phyloP scores from a whole-genome alignment of 1,139 yeast species.

The Zhuliangozyma blackwelliae region DNA sequence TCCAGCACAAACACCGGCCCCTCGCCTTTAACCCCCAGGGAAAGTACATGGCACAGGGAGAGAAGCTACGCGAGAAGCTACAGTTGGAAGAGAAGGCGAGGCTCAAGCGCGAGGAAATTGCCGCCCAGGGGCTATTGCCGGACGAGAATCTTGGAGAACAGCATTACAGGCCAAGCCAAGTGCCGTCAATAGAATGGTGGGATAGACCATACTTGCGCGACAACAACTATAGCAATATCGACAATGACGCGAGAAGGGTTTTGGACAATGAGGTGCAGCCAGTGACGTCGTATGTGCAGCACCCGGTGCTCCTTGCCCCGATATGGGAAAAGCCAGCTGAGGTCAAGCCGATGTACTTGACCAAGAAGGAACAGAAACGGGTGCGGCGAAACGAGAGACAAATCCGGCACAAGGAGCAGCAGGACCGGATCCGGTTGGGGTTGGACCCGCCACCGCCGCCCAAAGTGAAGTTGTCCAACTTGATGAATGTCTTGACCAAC shows the following conservation, averaged over 20 bases:
- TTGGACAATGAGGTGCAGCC: slow-evolving; percentile 43
- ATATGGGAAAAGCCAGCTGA: slow-evolving; percentile 48
- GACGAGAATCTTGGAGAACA: slow-evolving; percentile 50
- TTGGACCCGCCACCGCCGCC: slow-evolving; percentile 87
- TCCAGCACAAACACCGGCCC: slow-evolving; percentile 24
- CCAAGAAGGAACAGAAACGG: slow-evolving; percentile 74
- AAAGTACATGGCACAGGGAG: slow-evolving; percentile 55
- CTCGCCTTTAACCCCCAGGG: slow-evolving; percentile 57
- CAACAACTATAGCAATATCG: slow-evolving; percentile 19
- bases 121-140: slow-evolving; percentile 43
- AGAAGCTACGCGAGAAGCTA: slow-evolving; percentile 42
- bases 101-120: slow-evolving; percentile 19
- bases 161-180: slow-evolving; percentile 38
- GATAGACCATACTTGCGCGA: slow-evolving; percentile 49
- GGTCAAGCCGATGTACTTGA: slow-evolving; percentile 52
- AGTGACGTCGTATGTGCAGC: slow-evolving; percentile 66
- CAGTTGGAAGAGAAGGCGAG: slow-evolving; percentile 27
- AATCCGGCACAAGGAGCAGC: slow-evolving; percentile 60
- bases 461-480: slow-evolving; percentile 74
- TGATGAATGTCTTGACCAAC: slow-evolving; percentile 81
- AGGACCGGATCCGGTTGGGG: slow-evolving; percentile 76
- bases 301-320: slow-evolving; percentile 66
- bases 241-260: slow-evolving; percentile 16
- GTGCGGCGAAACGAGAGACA: slow-evolving; percentile 70
- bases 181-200: slow-evolving; percentile 83